These are phyloP conservation scores for Phytopythium delawarense DNA, from an alignment of 352 stramenopile genomes.

Conservation along the genomic window DNA sequence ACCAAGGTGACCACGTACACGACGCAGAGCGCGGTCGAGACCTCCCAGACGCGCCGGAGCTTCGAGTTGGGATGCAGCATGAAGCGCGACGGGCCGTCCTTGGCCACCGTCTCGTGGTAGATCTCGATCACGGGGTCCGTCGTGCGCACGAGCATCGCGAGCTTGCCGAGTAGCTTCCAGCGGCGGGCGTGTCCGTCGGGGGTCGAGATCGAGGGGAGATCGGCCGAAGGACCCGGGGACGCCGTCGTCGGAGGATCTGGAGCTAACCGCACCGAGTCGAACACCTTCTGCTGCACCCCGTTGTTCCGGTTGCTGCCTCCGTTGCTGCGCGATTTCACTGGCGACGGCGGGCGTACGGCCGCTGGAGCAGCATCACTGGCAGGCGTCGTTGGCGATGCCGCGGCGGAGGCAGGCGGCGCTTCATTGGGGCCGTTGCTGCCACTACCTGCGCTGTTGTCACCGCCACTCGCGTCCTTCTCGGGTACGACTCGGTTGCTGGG, in stretches of 20 bases:
- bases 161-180: constrained; percentile 27
- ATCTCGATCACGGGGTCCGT: constrained; percentile 58
- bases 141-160: constrained; percentile 32
- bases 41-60: constrained; percentile 63
- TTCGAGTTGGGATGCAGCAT: constrained; percentile 85
- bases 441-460: too few relatives aligned
- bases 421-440: not conserved
- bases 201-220: not conserved
- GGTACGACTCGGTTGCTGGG: constrained; percentile 4
- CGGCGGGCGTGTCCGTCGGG: not conserved
- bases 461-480: not conserved
- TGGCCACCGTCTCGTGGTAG: constrained; percentile 56
- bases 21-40: constrained; percentile 61
- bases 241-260: not conserved
- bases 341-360: not conserved
- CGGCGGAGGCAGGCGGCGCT: not conserved
- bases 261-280: not conserved
- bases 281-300: not conserved
- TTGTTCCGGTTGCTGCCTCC: not conserved
- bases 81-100: constrained; percentile 42
- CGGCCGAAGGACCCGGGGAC: not conserved
- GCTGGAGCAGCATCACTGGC: not conserved
- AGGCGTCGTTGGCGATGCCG: not conserved
- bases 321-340: not conserved
- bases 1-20: constrained; percentile 77